phyloP scores from a whole-genome alignment of 2,329 filamentous ascomycete species.

The Nigrospora sphaerica region DNA sequence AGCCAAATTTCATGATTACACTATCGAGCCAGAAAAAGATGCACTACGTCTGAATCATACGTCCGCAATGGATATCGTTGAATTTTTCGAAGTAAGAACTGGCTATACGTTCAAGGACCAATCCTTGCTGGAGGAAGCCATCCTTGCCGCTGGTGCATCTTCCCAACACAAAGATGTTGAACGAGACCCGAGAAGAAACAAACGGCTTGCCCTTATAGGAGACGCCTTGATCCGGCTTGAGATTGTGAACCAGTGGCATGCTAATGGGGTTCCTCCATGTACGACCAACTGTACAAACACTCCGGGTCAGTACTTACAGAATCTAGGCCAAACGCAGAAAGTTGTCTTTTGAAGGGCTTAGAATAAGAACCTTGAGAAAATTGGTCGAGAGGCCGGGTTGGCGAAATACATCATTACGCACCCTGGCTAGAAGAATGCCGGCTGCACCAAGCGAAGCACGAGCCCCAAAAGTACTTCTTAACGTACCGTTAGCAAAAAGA shows the following conservation, averaged over 20 bases:
- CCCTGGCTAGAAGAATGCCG: background rate
- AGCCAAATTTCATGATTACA: background rate
- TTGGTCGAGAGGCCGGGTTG: background rate
- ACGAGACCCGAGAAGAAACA: background rate
- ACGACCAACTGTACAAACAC: background rate
- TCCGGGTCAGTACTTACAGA: background rate
- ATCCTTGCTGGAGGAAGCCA: background rate
- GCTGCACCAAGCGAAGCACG: no score
- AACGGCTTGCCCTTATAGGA: background rate
- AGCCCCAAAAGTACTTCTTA: no score
- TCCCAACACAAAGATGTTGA: background rate
- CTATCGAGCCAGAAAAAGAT: background rate
- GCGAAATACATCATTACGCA: background rate
- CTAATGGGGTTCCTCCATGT: background rate
- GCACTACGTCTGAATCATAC: background rate
- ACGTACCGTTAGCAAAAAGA: no score
- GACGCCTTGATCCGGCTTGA: background rate
- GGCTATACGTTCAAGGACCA: background rate
- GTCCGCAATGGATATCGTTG: background rate
- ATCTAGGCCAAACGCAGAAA: background rate
- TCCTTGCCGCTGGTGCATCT: background rate
- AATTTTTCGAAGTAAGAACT: background rate
- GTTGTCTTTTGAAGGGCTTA: background rate
- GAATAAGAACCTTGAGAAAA: background rate
- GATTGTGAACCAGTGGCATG: background rate